Evolutionary conservation across 202 grass and related monocot species (phyloP).

Genomic region (Eragrostis tef): DNA sequence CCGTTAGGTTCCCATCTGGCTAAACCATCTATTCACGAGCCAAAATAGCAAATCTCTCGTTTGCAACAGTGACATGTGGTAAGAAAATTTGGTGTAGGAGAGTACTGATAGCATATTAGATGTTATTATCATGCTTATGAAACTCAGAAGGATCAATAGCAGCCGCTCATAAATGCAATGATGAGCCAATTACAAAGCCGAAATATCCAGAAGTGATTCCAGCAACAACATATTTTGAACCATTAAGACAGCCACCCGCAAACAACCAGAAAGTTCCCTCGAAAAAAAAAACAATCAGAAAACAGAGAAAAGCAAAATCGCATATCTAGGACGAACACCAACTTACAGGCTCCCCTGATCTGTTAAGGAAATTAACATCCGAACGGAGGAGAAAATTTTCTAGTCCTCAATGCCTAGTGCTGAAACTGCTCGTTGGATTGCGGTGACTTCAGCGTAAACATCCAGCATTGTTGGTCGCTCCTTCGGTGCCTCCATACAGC

Average conservation of each 20-base stretch:
- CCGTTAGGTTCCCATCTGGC: no score
- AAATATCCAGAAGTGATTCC: no score
- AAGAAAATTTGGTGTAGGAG: no score
- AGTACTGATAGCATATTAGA: no score
- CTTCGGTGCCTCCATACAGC: conserved; percentile 37
- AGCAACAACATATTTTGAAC: conserved; percentile 9
- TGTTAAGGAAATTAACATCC: no score
- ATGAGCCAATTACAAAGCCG: no score
- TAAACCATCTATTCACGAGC: no score
- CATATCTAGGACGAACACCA: conserved; percentile 42
- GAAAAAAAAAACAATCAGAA: no score
- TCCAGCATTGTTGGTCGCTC: conserved; percentile 40
- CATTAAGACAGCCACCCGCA: conserved; percentile 7
- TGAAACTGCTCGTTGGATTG: conserved; percentile 22
- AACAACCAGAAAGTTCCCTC: conserved; percentile 42
- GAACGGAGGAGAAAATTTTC: neutral
- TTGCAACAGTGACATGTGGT: no score
- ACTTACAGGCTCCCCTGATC: conserved; percentile 45
- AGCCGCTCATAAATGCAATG: neutral
- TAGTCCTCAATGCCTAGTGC: neutral
- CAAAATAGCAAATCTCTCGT: no score
- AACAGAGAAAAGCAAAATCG: conserved; percentile 28
- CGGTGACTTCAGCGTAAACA: conserved; percentile 28
- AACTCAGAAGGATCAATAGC: no score
- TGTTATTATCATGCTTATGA: no score